A percentile compares a stretch with the other conserved stretches of the same genome.
Conservation (phyloP, 192 early-diverging fungal species). For the Backusella tuberculispora region DNA sequence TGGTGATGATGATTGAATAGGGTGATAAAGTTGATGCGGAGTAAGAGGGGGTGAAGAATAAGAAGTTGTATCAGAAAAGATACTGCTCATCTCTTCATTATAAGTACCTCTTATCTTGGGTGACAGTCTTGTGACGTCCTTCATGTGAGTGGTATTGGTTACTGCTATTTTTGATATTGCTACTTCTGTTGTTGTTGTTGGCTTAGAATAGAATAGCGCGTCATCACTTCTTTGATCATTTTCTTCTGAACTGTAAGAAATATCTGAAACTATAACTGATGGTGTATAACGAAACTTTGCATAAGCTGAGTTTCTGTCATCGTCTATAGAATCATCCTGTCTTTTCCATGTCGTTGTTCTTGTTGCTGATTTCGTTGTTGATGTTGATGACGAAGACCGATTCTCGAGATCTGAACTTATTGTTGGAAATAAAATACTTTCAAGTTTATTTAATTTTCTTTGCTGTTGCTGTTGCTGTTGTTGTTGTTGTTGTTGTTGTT, state of each 20-base stretch:
- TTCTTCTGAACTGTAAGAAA: constrained; percentile 14
- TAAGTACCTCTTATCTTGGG: constrained; percentile 10
- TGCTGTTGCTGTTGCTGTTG: background rate
- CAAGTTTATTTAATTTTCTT: constrained; percentile 3
- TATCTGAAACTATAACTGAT: constrained; percentile 7
- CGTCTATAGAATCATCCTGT: background rate
- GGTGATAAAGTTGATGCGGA: constrained; percentile 6
- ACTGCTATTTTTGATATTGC: background rate
- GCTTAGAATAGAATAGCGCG: constrained; percentile 3
- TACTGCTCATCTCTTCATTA: constrained; percentile 1
- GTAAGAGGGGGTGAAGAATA: constrained; percentile 4
- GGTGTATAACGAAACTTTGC: background rate
- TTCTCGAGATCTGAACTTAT: constrained; percentile 7
- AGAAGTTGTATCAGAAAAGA: constrained; percentile 6
- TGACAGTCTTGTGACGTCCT: constrained; percentile 19
- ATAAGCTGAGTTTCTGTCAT: background rate
- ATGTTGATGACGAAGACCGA: background rate
- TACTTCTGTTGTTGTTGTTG: constrained; percentile 6
- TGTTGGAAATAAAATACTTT: constrained; percentile 3
- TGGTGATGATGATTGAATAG: background rate
- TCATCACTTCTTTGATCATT: constrained; percentile 18
- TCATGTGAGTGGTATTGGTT: constrained; percentile 18
- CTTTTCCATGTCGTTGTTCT: background rate
- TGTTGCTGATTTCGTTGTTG: background rate
- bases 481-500: background rate